A percentile compares a stretch with the other conserved stretches of the same genome.
phyloP scores from a whole-genome alignment of 2,329 filamentous ascomycete genomes.

The Scytalidium lignicola region DNA sequence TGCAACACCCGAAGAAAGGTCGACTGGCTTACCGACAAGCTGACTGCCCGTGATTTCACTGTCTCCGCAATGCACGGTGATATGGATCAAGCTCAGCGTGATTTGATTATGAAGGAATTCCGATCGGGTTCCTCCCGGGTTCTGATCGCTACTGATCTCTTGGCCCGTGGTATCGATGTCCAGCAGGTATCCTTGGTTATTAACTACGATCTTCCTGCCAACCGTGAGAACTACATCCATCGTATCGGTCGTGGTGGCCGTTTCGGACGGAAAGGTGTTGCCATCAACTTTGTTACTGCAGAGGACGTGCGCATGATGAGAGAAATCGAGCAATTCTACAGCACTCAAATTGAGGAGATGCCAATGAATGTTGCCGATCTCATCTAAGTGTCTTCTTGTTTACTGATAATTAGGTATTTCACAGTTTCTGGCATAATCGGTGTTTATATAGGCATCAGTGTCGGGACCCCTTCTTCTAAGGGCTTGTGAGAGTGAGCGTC shows the following conservation, averaged over 20 bases:
- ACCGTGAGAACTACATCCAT: slow-evolving; percentile 99
- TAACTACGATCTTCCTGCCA: slow-evolving; percentile 98
- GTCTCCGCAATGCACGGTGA: slow-evolving; percentile 99
- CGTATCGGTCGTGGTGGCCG: slow-evolving; percentile 98
- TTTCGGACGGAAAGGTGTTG: slow-evolving; percentile 99
- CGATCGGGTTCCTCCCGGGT: slow-evolving; percentile 97
- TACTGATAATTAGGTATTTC: slow-evolving; percentile 24
- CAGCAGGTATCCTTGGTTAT: slow-evolving; percentile 99
- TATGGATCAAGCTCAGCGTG: slow-evolving; percentile 97
- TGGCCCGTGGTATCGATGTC: slow-evolving; percentile 99
- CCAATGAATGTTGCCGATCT: slow-evolving; percentile 86
- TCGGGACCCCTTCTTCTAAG: slow-evolving; percentile 18
- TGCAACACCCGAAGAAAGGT: slow-evolving; percentile 99
- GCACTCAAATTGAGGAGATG: slow-evolving; percentile 99
- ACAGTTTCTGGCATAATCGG: slow-evolving; percentile 19
- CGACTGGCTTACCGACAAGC: slow-evolving; percentile 99
- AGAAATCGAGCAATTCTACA: slow-evolving; percentile 99
- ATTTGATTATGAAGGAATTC: slow-evolving; percentile 99
- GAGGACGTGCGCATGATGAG: slow-evolving; percentile 99
- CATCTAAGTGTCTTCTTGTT: slow-evolving; percentile 47
- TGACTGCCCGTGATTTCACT: slow-evolving; percentile 96
- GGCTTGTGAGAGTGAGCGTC: slow-evolving; percentile 29
- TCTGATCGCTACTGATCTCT: slow-evolving; percentile 93
- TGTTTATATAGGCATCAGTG: slow-evolving; percentile 14
- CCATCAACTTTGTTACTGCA: slow-evolving; percentile 99